Base-by-base conservation (phyloP, 169 alveolate genomes). In the Eimeria acervulina region DNA sequence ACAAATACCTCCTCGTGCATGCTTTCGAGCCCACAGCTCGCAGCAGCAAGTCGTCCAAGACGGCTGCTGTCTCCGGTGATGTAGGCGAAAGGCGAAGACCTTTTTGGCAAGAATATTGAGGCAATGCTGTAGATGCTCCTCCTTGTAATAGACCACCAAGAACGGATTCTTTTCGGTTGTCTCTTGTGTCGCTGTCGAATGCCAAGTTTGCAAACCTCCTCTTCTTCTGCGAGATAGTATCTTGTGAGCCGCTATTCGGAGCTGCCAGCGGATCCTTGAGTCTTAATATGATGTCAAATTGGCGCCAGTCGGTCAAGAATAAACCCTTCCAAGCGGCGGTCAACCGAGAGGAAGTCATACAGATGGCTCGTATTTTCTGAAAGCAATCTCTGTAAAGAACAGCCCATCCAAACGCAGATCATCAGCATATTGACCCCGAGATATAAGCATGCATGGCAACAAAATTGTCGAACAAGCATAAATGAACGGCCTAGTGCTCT, bases 11-110 rank as follows among this genome's bases (percentile, higher is more conserved):
- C 66, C 94, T 70, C 5, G 61, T 63, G 81, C 94, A 87, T 19
- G 81, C 94, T 31, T 63, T 87, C 44, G 94, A 61, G 70, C 94
- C 94, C 63, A 87, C 78, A 61, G 68, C 94, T n/a, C 94, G 59
- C 10, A 59, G 81, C 83, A 87, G 36, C 83, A 87, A 76, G 31
- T 63, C 94, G 81, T 87, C 94, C 83, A 87, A 33, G 12, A 87
- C 83, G 5, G 94, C 94, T 59, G 83, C 59, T 42, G 94, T 63
- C 51, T 87, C 94, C 19, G 94, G 94, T 4, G 94, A 38, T 61
- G 83, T 21, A 38, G 81, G 63, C n/a, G 94, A 87, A 63, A 59
- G 94, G 44, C 42, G 26, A 38, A 87, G 63, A 15, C 81, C 59
- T 51, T 63, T 66, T 36, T 51, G 78, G 23, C 31, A 13, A 8